phyloP scores from a whole-genome alignment of 2,329 filamentous ascomycete genomes.

The Ophiostoma australiae region DNA sequence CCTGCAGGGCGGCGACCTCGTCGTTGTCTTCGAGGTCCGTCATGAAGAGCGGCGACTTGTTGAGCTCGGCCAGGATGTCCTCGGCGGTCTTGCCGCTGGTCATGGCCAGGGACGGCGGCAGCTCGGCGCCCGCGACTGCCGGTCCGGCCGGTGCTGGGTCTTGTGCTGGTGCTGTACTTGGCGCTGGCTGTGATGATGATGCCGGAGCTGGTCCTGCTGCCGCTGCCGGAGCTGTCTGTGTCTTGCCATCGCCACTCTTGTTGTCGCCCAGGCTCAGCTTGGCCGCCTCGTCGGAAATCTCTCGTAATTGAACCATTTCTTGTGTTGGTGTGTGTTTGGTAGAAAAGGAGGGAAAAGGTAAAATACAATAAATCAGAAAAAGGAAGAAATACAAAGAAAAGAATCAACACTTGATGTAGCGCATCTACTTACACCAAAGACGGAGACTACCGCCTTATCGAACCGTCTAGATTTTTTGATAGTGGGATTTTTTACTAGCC shows the following conservation, averaged over 20 bases:
- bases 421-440: background rate
- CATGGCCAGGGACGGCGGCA: slow-evolving; percentile 44
- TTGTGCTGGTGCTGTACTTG: slow-evolving; percentile 13
- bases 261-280: slow-evolving; percentile 23
- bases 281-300: slow-evolving; percentile 26
- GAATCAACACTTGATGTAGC: background rate
- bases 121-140: slow-evolving; percentile 35
- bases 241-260: background rate
- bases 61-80: slow-evolving; percentile 53
- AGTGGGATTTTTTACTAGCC: slow-evolving; percentile 14
- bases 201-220: background rate
- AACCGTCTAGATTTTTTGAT: slow-evolving; percentile 11
- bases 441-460: background rate
- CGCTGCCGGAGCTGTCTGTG: background rate
- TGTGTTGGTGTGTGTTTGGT: background rate
- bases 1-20: slow-evolving; percentile 79
- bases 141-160: background rate
- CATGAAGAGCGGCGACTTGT: slow-evolving; percentile 84
- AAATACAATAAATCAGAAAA: background rate
- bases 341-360: background rate
- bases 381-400: no score
- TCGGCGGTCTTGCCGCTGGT: slow-evolving; percentile 47
- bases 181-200: background rate
- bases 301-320: slow-evolving; percentile 27
- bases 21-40: slow-evolving; percentile 83